Percentiles rank a stretch among this genome's conserved stretches.
These are phyloP conservation scores for Erigeron philadelphicus DNA, from an alignment of 140 eudicot genomes.

Conservation along the genomic window DNA sequence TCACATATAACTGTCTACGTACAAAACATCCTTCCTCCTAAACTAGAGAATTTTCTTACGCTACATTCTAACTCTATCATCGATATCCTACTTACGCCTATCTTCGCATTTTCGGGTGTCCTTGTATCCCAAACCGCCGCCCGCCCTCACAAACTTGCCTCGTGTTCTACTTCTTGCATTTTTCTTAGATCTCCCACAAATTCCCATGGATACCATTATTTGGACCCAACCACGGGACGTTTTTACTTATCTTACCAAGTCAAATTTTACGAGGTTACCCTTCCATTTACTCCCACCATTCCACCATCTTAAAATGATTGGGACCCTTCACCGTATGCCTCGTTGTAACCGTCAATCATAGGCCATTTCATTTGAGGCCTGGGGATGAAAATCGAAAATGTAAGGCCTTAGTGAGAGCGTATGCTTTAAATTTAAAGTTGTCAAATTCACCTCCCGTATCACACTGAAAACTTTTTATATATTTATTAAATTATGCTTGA, in stretches of 20 bases:
- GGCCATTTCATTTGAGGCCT: neutral
- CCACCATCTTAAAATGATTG: neutral
- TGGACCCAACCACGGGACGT: neutral
- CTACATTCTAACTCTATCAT: neutral
- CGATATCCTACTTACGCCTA: neutral
- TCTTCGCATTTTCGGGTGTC: neutral
- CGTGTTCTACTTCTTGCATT: neutral
- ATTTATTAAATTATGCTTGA: neutral
- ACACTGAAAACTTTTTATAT: neutral
- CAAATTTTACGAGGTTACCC: neutral
- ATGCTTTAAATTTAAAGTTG: neutral
- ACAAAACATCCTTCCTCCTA: neutral
- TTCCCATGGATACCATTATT: neutral
- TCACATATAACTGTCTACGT: neutral
- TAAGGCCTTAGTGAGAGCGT: neutral
- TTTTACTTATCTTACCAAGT: neutral
- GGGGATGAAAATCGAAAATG: neutral
- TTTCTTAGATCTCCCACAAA: neutral
- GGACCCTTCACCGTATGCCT: neutral
- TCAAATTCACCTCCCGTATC: conserved; percentile 1
- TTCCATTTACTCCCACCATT: neutral
- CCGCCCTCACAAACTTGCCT: neutral
- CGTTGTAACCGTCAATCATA: no score
- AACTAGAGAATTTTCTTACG: no score
- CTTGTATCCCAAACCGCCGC: neutral